A percentile compares a stretch with the other conserved stretches of the same genome.
Evolutionary conservation across 352 stramenopile species (phyloP).

Genomic region (Pythium vanterpoolii): DNA sequence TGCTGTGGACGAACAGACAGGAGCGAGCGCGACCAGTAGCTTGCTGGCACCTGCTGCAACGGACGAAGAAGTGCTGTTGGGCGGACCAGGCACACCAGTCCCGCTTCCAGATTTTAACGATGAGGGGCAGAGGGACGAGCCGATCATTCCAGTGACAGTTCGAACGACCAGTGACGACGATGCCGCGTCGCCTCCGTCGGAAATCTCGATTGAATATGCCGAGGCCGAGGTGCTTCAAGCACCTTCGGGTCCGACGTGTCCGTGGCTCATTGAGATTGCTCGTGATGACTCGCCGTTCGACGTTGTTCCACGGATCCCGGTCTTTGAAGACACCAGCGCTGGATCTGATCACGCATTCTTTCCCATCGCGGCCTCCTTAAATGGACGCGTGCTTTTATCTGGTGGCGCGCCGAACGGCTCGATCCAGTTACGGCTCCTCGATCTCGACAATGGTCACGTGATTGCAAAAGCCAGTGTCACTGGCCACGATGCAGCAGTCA

Average conservation of each 20-base stretch:
- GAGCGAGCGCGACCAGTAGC: not conserved
- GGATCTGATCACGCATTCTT: slow-evolving; percentile 27
- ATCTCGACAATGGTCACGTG: slow-evolving; percentile 81
- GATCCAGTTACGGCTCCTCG: slow-evolving; percentile 70
- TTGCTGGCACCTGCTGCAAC: not conserved
- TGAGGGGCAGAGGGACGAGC: not conserved
- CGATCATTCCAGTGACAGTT: not conserved
- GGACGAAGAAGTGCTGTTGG: not conserved
- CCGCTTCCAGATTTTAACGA: not conserved
- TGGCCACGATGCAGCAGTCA: slow-evolving; percentile 63
- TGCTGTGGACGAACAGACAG: not conserved
- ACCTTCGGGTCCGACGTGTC: slow-evolving; percentile 27
- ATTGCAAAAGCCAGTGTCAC: slow-evolving; percentile 80
- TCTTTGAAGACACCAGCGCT: slow-evolving; percentile 49
- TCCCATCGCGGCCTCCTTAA: slow-evolving; percentile 61
- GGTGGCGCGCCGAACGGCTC: slow-evolving; percentile 71
- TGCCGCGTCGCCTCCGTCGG: not conserved
- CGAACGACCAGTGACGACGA: not conserved
- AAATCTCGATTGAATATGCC: not conserved
- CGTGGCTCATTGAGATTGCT: slow-evolving; percentile 66
- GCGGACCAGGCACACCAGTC: slow-evolving; percentile 10
- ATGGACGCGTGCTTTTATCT: slow-evolving; percentile 69
- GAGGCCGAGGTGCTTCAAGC: slow-evolving; percentile 1
- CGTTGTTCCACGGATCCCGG: slow-evolving; percentile 71
- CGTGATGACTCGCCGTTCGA: slow-evolving; percentile 79